phyloP scores from a whole-genome alignment of 139 green algal genomes.

The Edaphochlamys debaryana region DNA sequence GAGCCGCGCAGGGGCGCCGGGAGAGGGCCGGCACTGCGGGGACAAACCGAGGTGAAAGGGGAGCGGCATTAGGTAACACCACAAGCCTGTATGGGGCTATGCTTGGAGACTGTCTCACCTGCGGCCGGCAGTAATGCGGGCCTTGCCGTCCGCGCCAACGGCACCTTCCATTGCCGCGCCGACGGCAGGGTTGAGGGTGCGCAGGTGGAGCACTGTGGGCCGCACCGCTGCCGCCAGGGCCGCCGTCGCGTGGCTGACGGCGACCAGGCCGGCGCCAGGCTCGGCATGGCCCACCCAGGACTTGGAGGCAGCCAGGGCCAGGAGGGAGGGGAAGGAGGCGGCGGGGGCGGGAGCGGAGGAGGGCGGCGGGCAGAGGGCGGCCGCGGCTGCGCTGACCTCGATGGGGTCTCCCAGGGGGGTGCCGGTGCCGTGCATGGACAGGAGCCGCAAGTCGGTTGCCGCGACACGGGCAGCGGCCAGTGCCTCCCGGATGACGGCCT shows the following conservation, averaged over 20 bases:
- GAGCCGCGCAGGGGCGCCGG: too few species aligned
- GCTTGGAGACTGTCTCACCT: too few species aligned
- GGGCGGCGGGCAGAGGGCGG: constrained; percentile 6
- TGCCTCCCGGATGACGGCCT: constrained; percentile 74
- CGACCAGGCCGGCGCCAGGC: constrained; percentile 77
- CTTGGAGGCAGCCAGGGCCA: constrained; percentile 40
- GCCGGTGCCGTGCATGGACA: constrained; percentile 72
- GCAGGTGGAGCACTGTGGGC: constrained; percentile 67
- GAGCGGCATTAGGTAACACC: too few species aligned
- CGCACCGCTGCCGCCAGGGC: constrained; percentile 15
- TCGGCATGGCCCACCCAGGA: constrained; percentile 74
- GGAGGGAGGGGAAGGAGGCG: not conserved
- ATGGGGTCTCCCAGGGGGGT: constrained; percentile 83
- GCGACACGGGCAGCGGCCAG: constrained; percentile 39
- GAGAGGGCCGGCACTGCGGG: not conserved
- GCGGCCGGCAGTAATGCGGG: not conserved
- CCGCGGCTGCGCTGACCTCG: constrained; percentile 64
- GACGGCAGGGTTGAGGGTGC: constrained; percentile 65
- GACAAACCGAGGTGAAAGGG: too few species aligned
- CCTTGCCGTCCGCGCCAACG: too few species aligned
- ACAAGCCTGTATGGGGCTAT: too few species aligned
- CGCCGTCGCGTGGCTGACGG: constrained; percentile 51
- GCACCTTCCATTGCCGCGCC: constrained; percentile 2
- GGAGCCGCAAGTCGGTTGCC: constrained; percentile 12
- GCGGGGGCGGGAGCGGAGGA: constrained; percentile 10